phyloP scores from a whole-genome alignment of 208 protist genomes.

The Acanthamoeba quina region DNA sequence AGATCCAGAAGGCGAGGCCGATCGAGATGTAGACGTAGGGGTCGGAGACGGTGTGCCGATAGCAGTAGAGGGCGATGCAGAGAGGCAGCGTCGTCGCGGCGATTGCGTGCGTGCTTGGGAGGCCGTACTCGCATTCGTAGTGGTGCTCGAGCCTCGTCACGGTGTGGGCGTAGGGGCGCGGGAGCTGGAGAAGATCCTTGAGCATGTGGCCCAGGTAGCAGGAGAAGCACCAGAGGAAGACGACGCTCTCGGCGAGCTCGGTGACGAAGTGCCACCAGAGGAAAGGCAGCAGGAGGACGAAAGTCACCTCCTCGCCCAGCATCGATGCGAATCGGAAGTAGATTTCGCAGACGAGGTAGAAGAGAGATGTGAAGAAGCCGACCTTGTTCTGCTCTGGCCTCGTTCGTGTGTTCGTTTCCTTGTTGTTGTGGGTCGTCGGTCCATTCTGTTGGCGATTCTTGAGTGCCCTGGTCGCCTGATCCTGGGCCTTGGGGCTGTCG shows the following conservation, averaged over 20 bases:
- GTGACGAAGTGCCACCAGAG: constrained; percentile 31
- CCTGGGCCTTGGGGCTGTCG: constrained; percentile 12
- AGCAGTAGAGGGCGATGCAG: constrained; percentile 23
- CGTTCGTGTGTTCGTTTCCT: not conserved
- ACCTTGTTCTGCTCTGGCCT: not conserved
- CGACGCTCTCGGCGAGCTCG: constrained; percentile 8
- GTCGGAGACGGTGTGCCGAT: not conserved
- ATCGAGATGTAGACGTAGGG: not conserved
- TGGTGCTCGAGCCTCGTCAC: not conserved
- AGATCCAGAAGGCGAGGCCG: not conserved
- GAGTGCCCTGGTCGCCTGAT: not conserved
- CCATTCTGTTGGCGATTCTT: not conserved
- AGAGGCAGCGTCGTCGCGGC: constrained; percentile 10
- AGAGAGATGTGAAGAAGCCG: not conserved
- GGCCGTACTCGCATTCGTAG: constrained; percentile 14
- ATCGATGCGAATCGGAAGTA: constrained; percentile 20
- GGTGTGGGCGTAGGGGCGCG: not conserved
- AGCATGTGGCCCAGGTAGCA: constrained; percentile 18
- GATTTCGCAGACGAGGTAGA: constrained; percentile 3
- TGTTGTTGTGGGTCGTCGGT: not conserved
- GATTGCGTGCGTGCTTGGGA: constrained; percentile 19
- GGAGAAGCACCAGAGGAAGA: constrained; percentile 32
- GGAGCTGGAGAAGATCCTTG: constrained; percentile 9
- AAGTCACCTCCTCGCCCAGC: constrained; percentile 17
- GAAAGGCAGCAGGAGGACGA: constrained; percentile 7